These are phyloP conservation scores for Nephelium lappaceum DNA, from an alignment of 345 rosid genomes.

Conservation along the genomic window DNA sequence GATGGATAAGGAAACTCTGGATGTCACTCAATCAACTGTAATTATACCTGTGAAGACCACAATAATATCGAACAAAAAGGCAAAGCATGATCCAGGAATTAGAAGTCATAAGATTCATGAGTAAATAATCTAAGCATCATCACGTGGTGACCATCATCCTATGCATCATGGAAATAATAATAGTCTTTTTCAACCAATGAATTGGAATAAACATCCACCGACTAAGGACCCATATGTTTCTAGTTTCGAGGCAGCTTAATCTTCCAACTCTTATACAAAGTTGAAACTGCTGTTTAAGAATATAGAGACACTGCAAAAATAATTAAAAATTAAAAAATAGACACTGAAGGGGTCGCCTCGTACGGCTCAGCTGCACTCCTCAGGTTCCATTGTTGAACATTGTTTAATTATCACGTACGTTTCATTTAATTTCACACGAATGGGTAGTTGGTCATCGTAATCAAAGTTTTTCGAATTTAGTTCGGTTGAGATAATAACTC, in stretches of 20 bases:
- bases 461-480: too few species aligned
- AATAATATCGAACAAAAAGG: too few species aligned
- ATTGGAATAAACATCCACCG: conserved; percentile 23
- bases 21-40: too few species aligned
- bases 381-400: too few species aligned
- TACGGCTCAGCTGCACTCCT: neutral
- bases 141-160: neutral
- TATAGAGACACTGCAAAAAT: neutral
- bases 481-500: too few species aligned
- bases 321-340: neutral
- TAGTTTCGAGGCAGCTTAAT: conserved; percentile 8
- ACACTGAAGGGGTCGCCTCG: neutral
- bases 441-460: too few species aligned
- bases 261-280: neutral
- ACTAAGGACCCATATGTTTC: conserved; percentile 21
- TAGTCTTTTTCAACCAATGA: neutral
- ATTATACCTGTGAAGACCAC: too few species aligned
- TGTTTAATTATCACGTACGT: too few species aligned
- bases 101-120: neutral
- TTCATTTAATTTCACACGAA: too few species aligned
- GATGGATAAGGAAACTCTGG: too few species aligned
- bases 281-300: neutral
- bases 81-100: neutral
- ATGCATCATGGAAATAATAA: neutral
- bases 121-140: neutral